Conservation (phyloP, 2,329 filamentous ascomycete species). For the Fusarium sp. region DNA sequence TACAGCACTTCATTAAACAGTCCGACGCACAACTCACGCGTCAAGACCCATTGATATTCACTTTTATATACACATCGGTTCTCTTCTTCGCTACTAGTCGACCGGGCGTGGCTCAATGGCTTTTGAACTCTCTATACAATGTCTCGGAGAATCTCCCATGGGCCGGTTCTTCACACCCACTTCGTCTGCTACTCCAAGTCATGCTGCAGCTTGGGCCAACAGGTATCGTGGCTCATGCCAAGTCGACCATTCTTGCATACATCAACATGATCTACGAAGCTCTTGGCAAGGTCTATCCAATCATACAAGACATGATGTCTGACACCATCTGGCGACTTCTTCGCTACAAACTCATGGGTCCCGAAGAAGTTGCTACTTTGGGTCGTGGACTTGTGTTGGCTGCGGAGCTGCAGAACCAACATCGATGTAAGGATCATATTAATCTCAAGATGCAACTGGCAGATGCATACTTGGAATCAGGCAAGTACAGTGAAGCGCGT, state of each 20-base stretch:
- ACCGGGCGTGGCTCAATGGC: background rate
- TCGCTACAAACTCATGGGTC: background rate
- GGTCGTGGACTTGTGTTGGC: background rate
- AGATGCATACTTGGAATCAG: background rate
- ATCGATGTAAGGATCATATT: background rate
- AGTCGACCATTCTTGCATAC: background rate
- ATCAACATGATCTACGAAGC: background rate
- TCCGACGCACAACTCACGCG: background rate
- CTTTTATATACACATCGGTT: background rate
- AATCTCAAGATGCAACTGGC: background rate
- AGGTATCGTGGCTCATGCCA: background rate
- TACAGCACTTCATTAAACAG: background rate
- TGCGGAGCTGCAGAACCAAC: background rate
- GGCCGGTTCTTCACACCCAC: background rate
- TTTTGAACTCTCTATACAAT: background rate
- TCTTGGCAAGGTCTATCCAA: background rate
- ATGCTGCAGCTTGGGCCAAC: background rate
- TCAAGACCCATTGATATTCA: background rate
- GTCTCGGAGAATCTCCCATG: background rate
- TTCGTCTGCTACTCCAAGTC: background rate
- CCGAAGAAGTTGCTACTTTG: background rate
- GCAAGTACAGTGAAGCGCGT: background rate
- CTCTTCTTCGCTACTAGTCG: background rate
- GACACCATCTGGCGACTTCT: background rate
- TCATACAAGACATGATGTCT: background rate